Conservation (phyloP, 495 filamentous ascomycete species). For the Penicillium mononematosum region DNA sequence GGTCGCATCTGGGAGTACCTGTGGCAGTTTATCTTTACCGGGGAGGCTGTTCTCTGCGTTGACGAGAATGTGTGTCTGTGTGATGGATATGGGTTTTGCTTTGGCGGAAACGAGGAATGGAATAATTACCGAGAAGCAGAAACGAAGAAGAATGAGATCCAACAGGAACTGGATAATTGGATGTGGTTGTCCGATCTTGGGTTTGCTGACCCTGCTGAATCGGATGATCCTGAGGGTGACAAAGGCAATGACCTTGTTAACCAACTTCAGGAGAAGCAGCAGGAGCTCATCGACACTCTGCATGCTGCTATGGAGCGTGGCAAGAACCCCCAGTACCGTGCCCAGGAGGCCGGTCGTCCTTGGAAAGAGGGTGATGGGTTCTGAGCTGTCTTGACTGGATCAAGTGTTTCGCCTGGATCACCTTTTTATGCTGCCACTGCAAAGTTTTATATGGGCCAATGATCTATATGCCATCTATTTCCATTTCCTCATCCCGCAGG, state of each 20-base stretch:
- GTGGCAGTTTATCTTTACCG: constrained; percentile 70
- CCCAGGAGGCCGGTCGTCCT: constrained; percentile 50
- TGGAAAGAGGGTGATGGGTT: constrained; percentile 57
- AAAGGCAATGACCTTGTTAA: constrained; percentile 14
- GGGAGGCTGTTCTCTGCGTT: constrained; percentile 58
- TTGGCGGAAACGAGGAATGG: constrained; percentile 58
- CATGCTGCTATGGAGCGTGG: constrained; percentile 51
- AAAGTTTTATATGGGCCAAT: background rate
- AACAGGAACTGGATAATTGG: constrained; percentile 52
- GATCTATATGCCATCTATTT: constrained; percentile 7
- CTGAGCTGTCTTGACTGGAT: constrained; percentile 17
- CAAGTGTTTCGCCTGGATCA: background rate
- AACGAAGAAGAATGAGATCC: constrained; percentile 38
- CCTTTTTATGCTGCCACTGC: background rate
- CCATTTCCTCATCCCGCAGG: background rate
- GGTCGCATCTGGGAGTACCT: constrained; percentile 76
- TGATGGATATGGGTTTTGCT: constrained; percentile 76
- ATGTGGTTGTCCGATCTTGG: constrained; percentile 39
- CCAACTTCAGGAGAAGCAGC: constrained; percentile 30
- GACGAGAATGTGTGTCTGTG: constrained; percentile 71
- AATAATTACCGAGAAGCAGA: constrained; percentile 46
- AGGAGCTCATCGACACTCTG: constrained; percentile 35
- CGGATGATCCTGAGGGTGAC: constrained; percentile 34
- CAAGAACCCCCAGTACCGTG: constrained; percentile 49
- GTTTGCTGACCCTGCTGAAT: constrained; percentile 29